phyloP scores from a whole-genome alignment of 1,139 yeast genomes.

The Diutina scorzettiae region DNA sequence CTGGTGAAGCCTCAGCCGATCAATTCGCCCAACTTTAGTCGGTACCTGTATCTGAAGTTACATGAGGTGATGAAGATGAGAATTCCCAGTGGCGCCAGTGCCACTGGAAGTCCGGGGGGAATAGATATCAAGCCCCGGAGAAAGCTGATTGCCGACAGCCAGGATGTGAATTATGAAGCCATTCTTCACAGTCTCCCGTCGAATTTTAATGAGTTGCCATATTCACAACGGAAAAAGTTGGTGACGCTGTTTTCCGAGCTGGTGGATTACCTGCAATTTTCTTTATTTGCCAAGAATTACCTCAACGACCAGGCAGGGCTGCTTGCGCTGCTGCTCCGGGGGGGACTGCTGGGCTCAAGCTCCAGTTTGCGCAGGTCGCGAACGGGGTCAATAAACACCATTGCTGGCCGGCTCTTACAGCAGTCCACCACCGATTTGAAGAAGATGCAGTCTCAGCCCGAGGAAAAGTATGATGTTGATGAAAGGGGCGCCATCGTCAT shows the following conservation, averaged over 20 bases:
- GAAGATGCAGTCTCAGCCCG: slow-evolving; percentile 11
- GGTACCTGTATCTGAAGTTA: slow-evolving; percentile 16
- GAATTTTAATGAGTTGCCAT: slow-evolving; percentile 52
- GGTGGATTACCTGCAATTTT: slow-evolving; percentile 38
- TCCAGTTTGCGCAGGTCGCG: slow-evolving; percentile 23
- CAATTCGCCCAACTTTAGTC: slow-evolving; percentile 8
- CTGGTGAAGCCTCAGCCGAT: slow-evolving; percentile 38
- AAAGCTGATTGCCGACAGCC: slow-evolving; percentile 12
- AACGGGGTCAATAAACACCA: slow-evolving; percentile 21
- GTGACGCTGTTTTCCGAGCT: slow-evolving; percentile 45
- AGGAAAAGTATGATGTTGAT: slow-evolving; percentile 28
- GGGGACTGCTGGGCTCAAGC: slow-evolving; percentile 12
- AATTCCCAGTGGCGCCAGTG: slow-evolving; percentile 8
- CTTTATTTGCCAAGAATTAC: slow-evolving; percentile 28
- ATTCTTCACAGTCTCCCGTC: slow-evolving; percentile 40
- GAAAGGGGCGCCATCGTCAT: slow-evolving; percentile 52
- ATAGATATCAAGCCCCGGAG: neutral
- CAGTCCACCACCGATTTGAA: slow-evolving; percentile 28
- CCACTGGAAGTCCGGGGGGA: neutral
- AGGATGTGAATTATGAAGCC: slow-evolving; percentile 24
- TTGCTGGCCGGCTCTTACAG: slow-evolving; percentile 32
- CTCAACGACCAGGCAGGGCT: slow-evolving; percentile 11
- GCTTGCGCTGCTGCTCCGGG: neutral
- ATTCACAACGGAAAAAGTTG: slow-evolving; percentile 52
- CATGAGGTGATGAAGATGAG: slow-evolving; percentile 19